Evolutionary conservation across 1,139 yeast genomes (phyloP).

Genomic region (Scheffersomyces segobiensis): DNA sequence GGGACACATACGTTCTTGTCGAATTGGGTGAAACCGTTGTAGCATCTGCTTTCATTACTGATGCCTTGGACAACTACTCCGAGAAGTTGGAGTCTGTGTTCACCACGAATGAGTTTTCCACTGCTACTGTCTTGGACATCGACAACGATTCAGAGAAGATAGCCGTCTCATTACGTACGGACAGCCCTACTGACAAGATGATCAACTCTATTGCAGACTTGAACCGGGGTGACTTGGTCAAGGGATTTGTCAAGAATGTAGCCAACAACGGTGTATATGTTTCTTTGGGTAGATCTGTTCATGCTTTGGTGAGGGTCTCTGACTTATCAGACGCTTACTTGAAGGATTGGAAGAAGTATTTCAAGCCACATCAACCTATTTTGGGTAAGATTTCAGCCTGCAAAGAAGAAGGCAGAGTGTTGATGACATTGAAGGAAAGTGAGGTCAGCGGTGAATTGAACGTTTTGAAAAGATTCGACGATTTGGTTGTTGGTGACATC

Average conservation of each 20-base stretch:
- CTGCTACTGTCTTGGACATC: conserved; percentile 60
- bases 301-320: conserved; percentile 79
- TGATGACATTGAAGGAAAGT: conserved; percentile 79
- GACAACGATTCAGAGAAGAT: conserved; percentile 60
- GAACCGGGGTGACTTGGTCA: conserved; percentile 67
- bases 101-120: conserved; percentile 55
- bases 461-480: conserved; percentile 58
- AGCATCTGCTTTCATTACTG: conserved; percentile 74
- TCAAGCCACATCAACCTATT: conserved; percentile 71
- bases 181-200: conserved; percentile 50
- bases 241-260: conserved; percentile 77
- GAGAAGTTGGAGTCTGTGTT: conserved; percentile 54
- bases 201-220: conserved; percentile 57
- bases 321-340: conserved; percentile 80
- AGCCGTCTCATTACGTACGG: conserved; percentile 62
- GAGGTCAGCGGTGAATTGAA: conserved; percentile 71
- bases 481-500: conserved; percentile 67
- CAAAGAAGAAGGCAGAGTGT: conserved; percentile 63
- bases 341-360: conserved; percentile 85
- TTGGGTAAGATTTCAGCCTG: conserved; percentile 70
- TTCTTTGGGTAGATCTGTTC: conserved; percentile 67
- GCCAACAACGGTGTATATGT: conserved; percentile 80
- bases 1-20: conserved; percentile 62
- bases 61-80: conserved; percentile 73
- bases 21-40: conserved; percentile 62